Evolutionary conservation across 495 filamentous ascomycete genomes (phyloP), one percentile per base, ranked within the genome.

Genomic region (Cercophora scortea): DNA sequence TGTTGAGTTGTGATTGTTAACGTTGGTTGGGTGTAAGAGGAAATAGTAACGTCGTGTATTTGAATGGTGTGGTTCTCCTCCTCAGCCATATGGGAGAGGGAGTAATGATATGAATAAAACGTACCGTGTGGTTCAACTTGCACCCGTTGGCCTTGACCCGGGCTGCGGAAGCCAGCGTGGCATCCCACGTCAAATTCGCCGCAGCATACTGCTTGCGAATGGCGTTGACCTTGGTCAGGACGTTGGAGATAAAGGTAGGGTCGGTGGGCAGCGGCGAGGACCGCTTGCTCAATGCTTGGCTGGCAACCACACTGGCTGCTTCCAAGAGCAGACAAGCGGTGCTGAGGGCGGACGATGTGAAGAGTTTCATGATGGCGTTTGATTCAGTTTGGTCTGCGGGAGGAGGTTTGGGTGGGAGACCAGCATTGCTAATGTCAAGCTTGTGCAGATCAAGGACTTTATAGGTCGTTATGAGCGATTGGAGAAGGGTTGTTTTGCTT

Each of bases 91-190:
- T 2, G 25, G 25, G 25, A 25, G 2, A 25, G 5, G n/a, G 2
- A 25, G 25, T 25, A 25, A 25, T 25, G 2, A 25, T 2, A 25
- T n/a, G 8, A 11, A 16, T 8, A 5, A 1, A 18, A 44, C 47
- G 1, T 53, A 59, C 59, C 0, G 50, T 44, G 40, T 62, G 60
- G 42, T 60, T 47, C 12, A 62, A 38, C 25, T 25, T 53, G 45
- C 57, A 62, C 8, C 50, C 57, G 19, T 62, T 62, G 17, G 48
- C 35, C 45, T 62, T 62, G n/a, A 13, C 25, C 16, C 57, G 41
- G 2, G 60, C 54, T 12, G 44, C 39, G 0, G 25, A 18, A 8
- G 60, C 57, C 41, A 60, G 38, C n/a, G 43, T 50, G 8, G 59
- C 39, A 42, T 53, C 43, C 59, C 57, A 62, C 3, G 38, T 16